Conservation (phyloP, 2,329 filamentous ascomycete genomes). For the Neofusicoccum ribis region DNA sequence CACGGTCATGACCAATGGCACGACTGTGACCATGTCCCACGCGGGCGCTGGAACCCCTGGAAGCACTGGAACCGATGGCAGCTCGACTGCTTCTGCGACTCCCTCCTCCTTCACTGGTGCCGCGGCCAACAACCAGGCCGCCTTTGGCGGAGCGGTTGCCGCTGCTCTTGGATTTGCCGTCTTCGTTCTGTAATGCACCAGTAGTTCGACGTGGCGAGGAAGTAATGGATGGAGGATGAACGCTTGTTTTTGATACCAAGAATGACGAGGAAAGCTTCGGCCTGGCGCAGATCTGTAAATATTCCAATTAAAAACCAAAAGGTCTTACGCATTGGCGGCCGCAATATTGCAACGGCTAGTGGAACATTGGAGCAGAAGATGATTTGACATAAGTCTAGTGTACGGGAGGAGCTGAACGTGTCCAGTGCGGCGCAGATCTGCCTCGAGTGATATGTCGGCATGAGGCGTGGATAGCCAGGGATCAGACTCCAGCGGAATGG, state of each 20-base stretch:
- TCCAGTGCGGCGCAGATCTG: too few species aligned
- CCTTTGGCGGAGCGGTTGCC: neutral
- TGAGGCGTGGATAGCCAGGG: too few species aligned
- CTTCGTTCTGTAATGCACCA: neutral
- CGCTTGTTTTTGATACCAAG: neutral
- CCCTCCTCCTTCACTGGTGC: slow-evolving; percentile 6
- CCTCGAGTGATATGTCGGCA: too few species aligned
- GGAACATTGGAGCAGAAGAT: too few species aligned
- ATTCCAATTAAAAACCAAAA: too few species aligned
- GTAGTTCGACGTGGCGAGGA: neutral
- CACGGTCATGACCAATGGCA: slow-evolving; percentile 13
- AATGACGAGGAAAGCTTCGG: neutral
- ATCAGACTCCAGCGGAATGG: too few species aligned
- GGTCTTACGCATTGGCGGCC: too few species aligned
- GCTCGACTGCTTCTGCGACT: neutral
- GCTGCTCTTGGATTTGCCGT: neutral
- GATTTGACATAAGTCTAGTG: too few species aligned
- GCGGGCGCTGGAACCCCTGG: neutral
- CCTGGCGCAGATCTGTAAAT: neutral
- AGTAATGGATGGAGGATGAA: neutral
- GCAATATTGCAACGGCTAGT: too few species aligned
- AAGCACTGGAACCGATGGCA: neutral
- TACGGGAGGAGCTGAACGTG: too few species aligned
- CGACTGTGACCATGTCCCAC: slow-evolving; percentile 5
- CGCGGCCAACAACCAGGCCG: neutral